A percentile compares a stretch with the other conserved stretches of the same genome.
phyloP scores from a whole-genome alignment of 352 stramenopile genomes.

The Phytopythium sindhum region DNA sequence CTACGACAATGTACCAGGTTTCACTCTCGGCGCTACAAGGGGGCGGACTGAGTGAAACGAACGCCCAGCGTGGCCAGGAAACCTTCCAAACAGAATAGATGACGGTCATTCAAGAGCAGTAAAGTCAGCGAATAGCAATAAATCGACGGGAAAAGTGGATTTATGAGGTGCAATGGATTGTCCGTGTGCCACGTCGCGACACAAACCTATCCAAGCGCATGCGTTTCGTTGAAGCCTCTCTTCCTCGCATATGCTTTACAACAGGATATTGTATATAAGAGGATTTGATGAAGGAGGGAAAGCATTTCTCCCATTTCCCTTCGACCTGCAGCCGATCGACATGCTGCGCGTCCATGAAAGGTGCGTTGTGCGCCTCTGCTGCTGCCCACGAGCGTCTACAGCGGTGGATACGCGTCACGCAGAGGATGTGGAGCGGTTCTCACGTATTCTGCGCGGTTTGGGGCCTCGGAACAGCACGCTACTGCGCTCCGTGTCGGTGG shows the following conservation, averaged over 20 bases:
- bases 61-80: background rate
- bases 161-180: too few species aligned
- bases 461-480: constrained; percentile 31
- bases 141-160: too few species aligned
- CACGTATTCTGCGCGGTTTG: background rate
- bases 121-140: too few species aligned
- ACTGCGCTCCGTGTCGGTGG: constrained; percentile 51
- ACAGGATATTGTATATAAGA: background rate
- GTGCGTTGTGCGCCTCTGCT: constrained; percentile 16
- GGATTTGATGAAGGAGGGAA: background rate
- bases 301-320: background rate
- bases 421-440: background rate
- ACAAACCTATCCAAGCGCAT: too few species aligned
- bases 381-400: background rate
- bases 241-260: background rate
- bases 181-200: too few species aligned
- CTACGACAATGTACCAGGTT: background rate
- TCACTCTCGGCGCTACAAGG: too few species aligned
- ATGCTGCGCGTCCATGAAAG: constrained; percentile 80
- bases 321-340: background rate
- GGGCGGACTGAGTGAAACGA: background rate
- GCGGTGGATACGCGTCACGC: background rate
- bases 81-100: background rate
- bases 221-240: too few species aligned
- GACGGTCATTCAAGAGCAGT: too few species aligned